These are phyloP conservation scores for Tylopilus subfusipes DNA, from an alignment of 768 basidiomycete genomes.

Conservation along the genomic window DNA sequence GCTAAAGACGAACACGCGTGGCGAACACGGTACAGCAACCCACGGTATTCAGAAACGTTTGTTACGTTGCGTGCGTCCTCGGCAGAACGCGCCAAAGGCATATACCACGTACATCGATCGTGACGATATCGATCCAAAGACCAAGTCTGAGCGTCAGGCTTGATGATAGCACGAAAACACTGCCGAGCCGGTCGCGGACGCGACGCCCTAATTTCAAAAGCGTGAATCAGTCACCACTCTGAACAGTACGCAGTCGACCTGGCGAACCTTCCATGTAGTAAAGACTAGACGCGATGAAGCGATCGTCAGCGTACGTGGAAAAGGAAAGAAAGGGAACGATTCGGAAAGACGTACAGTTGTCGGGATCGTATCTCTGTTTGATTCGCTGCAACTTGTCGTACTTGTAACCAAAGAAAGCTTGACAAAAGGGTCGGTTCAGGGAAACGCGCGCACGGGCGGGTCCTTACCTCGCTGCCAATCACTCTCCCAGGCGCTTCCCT, in stretches of 20 bases:
- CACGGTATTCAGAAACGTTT: too few relatives aligned
- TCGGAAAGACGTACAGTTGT: conserved; percentile 5
- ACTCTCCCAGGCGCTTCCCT: conserved; percentile 13
- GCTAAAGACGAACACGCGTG: too few relatives aligned
- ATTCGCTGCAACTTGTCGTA: conserved; percentile 11
- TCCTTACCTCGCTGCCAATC: conserved; percentile 15
- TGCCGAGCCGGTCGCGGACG: background rate
- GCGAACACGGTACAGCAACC: too few relatives aligned
- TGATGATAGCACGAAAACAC: conserved; percentile 3
- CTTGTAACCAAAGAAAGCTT: conserved; percentile 20
- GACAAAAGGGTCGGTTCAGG: background rate
- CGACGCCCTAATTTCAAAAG: conserved; percentile 2
- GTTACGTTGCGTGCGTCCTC: too few relatives aligned
- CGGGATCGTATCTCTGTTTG: conserved; percentile 13
- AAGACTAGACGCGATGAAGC: conserved; percentile 7
- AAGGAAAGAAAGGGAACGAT: background rate
- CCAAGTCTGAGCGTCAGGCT: background rate
- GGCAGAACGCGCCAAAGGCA: too few relatives aligned
- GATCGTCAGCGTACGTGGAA: background rate
- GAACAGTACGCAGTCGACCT: too few relatives aligned
- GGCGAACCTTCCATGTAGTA: conserved; percentile 9
- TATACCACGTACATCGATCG: too few relatives aligned
- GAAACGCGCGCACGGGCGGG: background rate
- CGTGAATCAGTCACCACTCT: background rate
- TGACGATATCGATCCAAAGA: background rate